phyloP scores from a whole-genome alignment of 2,329 filamentous ascomycete species.

The Camillea tinctor region DNA sequence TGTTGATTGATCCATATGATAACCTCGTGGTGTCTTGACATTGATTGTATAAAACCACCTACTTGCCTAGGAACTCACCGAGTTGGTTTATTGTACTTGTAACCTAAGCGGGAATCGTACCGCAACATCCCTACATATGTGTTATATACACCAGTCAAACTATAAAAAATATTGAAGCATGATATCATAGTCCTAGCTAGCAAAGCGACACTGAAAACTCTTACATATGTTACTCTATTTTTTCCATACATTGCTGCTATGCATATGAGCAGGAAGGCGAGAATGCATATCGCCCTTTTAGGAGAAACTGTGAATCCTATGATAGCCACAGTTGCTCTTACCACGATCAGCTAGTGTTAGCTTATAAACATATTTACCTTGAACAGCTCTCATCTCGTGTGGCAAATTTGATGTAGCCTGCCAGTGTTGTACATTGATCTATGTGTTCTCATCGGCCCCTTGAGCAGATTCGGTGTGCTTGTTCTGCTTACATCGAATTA shows the following conservation, averaged over 20 bases:
- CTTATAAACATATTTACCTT: neutral
- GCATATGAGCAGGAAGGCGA: neutral
- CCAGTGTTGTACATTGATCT: neutral
- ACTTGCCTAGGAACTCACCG: no score
- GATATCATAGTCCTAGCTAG: neutral
- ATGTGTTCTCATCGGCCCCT: neutral
- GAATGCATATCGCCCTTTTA: neutral
- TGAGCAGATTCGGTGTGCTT: neutral
- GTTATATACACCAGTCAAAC: no score
- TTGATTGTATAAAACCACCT: no score
- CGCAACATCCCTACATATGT: no score
- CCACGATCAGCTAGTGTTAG: neutral
- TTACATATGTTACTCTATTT: neutral
- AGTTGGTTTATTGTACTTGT: neutral
- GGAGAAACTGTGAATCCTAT: neutral
- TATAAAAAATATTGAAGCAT: no score
- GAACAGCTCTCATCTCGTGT: neutral
- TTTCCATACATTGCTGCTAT: neutral
- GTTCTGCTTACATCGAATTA: neutral
- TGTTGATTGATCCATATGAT: no score
- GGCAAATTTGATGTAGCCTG: neutral
- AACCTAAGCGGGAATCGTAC: neutral
- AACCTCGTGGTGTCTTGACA: no score
- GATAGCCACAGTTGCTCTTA: neutral
- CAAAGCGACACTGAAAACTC: neutral